A percentile compares a stretch with the other conserved stretches of the same genome.
These are phyloP conservation scores for Exophiala dermatitidis DNA, from an alignment of 2,329 filamentous ascomycete species.

Conservation along the genomic window DNA sequence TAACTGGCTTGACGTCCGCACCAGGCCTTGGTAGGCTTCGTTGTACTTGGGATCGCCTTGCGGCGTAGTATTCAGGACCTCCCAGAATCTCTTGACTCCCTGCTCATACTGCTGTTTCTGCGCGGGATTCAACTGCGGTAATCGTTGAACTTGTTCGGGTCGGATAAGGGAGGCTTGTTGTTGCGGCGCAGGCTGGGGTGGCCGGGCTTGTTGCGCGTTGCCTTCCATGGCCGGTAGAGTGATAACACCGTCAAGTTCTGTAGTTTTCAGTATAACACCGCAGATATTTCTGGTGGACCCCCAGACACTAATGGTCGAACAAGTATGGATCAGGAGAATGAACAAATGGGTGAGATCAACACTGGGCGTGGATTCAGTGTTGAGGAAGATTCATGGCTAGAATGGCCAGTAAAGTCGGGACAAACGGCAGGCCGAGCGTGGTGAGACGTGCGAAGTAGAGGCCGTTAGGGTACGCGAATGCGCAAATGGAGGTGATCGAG, in stretches of 20 bases:
- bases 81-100: constrained; percentile 50
- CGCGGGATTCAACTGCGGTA: constrained; percentile 47
- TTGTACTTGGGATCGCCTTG: constrained; percentile 45
- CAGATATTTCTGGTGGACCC: not conserved
- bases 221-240: constrained; percentile 8
- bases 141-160: constrained; percentile 47
- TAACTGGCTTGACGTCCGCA: constrained; percentile 44
- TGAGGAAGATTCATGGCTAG: not conserved
- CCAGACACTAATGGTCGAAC: not conserved
- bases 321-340: not conserved
- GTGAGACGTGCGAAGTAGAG: not conserved
- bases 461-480: not conserved
- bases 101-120: constrained; percentile 51
- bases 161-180: constrained; percentile 44
- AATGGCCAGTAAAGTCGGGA: not conserved
- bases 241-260: not conserved
- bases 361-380: not conserved
- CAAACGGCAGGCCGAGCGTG: not conserved
- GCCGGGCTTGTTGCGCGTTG: constrained; percentile 10
- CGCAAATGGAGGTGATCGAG: not conserved
- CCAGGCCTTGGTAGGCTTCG: constrained; percentile 45
- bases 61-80: constrained; percentile 43
- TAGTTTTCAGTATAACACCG: not conserved
- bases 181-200: constrained; percentile 25
- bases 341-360: not conserved